Percentiles rank a stretch among this genome's conserved stretches.
phyloP scores from a whole-genome alignment of 2,329 filamentous ascomycete genomes.

The Pseudogymnoascus sp. region DNA sequence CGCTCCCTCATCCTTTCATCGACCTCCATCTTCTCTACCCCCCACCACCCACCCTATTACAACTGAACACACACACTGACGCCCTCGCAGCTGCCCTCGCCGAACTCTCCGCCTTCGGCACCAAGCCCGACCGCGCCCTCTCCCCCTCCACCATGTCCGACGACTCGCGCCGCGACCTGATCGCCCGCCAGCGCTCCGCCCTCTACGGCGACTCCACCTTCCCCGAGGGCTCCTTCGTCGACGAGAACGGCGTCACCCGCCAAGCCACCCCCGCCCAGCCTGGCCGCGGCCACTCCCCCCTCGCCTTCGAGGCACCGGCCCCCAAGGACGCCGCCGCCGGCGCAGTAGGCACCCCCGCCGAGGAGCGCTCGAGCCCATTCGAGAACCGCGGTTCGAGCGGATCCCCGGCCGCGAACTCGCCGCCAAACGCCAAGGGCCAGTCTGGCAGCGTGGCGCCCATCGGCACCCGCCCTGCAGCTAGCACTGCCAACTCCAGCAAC shows the following conservation, averaged over 20 bases:
- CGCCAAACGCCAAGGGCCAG: conserved; percentile 50
- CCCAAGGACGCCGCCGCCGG: conserved; percentile 39
- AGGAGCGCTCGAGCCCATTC: conserved; percentile 46
- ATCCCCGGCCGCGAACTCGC: conserved; percentile 78
- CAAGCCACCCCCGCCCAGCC: conserved; percentile 57
- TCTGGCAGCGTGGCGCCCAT: conserved; percentile 75
- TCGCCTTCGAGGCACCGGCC: conserved; percentile 54
- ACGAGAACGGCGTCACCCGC: conserved; percentile 57
- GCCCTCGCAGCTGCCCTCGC: conserved; percentile 46
- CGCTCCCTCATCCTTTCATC: neutral
- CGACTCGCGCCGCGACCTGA: conserved; percentile 90
- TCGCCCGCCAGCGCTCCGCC: conserved; percentile 89
- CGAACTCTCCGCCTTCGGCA: conserved; percentile 54
- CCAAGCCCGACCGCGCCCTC: conserved; percentile 78
- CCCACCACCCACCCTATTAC: neutral
- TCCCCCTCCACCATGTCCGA: conserved; percentile 82
- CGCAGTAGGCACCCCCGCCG: conserved; percentile 36
- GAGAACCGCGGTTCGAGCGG: conserved; percentile 61
- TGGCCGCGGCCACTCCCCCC: conserved; percentile 68
- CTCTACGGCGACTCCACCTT: conserved; percentile 75
- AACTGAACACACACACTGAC: neutral
- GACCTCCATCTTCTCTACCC: neutral
- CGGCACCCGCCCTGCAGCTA: conserved; percentile 69
- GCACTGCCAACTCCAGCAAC: conserved; percentile 42
- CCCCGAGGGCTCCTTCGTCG: conserved; percentile 57